A percentile compares a stretch with the other conserved stretches of the same genome.
phyloP scores from a whole-genome alignment of 345 rosid species.

The Geranium brycei region DNA sequence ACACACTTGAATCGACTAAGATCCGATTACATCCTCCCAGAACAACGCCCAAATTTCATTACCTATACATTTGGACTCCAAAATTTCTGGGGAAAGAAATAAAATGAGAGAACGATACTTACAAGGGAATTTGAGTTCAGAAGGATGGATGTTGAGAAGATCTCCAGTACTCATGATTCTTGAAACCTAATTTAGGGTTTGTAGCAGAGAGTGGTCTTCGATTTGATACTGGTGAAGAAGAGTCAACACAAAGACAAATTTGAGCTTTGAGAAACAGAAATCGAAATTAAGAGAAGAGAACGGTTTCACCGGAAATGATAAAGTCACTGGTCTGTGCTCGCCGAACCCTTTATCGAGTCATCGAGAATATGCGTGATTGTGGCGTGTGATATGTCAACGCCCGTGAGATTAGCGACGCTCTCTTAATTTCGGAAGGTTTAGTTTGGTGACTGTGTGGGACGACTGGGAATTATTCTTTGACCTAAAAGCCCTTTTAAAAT shows the following conservation, averaged over 20 bases:
- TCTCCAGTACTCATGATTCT: slow-evolving; percentile 40
- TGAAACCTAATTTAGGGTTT: background rate
- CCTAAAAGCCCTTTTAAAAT: too few species aligned
- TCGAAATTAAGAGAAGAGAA: too few species aligned
- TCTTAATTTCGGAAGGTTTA: background rate
- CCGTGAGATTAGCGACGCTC: background rate
- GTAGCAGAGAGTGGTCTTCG: background rate
- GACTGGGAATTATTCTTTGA: too few species aligned
- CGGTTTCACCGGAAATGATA: too few species aligned
- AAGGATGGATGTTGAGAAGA: slow-evolving; percentile 56
- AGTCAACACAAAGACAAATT: background rate
- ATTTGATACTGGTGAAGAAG: background rate
- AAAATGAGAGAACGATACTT: slow-evolving; percentile 17
- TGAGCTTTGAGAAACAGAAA: too few species aligned
- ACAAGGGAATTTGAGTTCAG: slow-evolving; percentile 78
- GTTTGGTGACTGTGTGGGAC: too few species aligned
- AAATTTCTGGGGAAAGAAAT: background rate
- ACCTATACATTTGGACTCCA: background rate
- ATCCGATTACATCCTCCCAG: background rate
- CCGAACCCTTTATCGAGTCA: background rate
- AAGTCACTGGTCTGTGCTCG: background rate
- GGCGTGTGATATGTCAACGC: background rate
- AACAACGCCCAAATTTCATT: background rate
- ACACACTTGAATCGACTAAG: background rate
- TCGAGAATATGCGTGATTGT: background rate